Evolutionary conservation across 768 basidiomycete genomes (phyloP).

Genomic region (Gloeostereum incarnatum): DNA sequence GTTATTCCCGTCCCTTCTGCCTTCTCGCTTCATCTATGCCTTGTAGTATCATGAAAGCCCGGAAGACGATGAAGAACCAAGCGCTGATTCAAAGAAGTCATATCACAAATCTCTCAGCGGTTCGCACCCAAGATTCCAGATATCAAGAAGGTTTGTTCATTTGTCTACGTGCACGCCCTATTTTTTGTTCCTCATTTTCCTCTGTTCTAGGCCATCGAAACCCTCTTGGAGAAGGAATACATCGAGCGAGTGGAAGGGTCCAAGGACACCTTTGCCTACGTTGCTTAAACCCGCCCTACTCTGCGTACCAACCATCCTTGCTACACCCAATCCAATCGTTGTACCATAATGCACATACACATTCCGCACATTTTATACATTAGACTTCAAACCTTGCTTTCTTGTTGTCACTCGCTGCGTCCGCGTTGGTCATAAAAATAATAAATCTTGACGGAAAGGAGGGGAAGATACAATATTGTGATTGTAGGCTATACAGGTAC

Average conservation of each 20-base stretch:
- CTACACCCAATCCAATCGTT: not conserved
- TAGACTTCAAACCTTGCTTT: too few relatives aligned
- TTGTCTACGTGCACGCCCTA: not conserved
- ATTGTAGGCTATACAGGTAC: conserved; percentile 28
- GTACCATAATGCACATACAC: not conserved
- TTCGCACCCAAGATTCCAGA: conserved; percentile 93
- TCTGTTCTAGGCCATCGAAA: conserved; percentile 83
- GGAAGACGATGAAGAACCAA: conserved; percentile 94
- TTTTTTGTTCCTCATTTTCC: conserved; percentile 9
- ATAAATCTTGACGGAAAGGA: not conserved
- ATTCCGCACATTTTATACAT: too few relatives aligned
- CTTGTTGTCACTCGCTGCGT: too few relatives aligned
- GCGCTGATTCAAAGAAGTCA: conserved; percentile 83
- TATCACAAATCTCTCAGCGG: conserved; percentile 78
- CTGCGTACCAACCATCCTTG: not conserved
- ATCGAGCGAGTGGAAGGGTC: conserved; percentile 89
- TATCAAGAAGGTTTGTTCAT: conserved; percentile 81
- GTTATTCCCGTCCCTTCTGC: conserved; percentile 8
- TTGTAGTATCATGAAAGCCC: conserved; percentile 85
- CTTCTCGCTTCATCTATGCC: not conserved
- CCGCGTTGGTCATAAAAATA: not conserved
- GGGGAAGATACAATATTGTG: not conserved
- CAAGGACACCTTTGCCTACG: conserved; percentile 82
- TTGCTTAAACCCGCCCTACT: conserved; percentile 34
- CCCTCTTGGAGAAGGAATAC: conserved; percentile 93